Percentiles rank a stretch among this genome's conserved stretches.
phyloP scores from a whole-genome alignment of 805 yeast species.

The Alloascoidea hylecoeti region DNA sequence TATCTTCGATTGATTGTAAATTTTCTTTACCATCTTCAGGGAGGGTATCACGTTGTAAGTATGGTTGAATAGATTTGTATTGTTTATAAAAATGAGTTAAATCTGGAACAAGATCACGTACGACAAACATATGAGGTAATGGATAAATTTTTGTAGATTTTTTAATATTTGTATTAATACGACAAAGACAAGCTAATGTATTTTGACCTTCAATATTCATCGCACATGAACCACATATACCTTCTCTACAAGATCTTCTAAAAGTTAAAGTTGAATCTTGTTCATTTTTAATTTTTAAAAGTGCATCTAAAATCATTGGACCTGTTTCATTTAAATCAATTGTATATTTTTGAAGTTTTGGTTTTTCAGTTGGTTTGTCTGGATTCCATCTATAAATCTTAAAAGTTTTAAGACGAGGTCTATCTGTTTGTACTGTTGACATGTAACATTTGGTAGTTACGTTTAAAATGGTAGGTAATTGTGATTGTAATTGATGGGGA shows the following conservation, averaged over 20 bases:
- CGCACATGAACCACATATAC: conserved; percentile 98
- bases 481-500: no score
- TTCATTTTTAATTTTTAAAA: conserved; percentile 90
- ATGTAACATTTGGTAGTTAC: no score
- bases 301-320: conserved; percentile 95
- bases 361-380: conserved; percentile 87
- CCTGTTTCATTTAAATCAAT: conserved; percentile 87
- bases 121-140: conserved; percentile 95
- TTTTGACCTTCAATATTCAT: conserved; percentile 98
- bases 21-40: conserved; percentile 92
- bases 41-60: conserved; percentile 64
- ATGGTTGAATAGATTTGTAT: conserved; percentile 96
- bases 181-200: conserved; percentile 93
- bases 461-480: no score
- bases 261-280: conserved; percentile 92
- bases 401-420: conserved; percentile 63
- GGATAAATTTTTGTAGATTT: conserved; percentile 87
- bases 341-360: conserved; percentile 69
- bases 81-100: conserved; percentile 96
- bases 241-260: conserved; percentile 98
- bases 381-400: conserved; percentile 98
- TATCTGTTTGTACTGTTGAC: no score
- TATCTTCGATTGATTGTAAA: conserved; percentile 80
- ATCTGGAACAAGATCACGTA: conserved; percentile 95
- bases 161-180: conserved; percentile 66